Conservation (phyloP, 2,329 filamentous ascomycete genomes). For the Claviceps sp. region DNA sequence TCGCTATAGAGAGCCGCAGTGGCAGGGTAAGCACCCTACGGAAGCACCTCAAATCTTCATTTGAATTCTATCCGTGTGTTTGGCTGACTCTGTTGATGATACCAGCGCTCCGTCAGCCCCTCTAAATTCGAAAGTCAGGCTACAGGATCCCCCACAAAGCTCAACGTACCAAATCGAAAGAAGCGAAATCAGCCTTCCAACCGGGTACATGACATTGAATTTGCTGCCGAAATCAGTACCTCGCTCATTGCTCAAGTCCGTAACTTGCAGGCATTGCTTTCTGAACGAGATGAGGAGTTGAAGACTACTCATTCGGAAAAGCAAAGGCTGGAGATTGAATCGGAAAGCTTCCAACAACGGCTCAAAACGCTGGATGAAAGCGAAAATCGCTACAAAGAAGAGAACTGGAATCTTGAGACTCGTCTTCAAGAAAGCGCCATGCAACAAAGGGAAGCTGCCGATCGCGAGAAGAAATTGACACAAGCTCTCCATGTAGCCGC, state of each 20-base stretch:
- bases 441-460: conserved; percentile 59
- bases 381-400: conserved; percentile 92
- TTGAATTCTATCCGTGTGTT: not conserved
- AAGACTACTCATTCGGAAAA: conserved; percentile 63
- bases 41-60: not conserved
- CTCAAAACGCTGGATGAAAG: conserved; percentile 79
- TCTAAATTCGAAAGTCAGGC: conserved; percentile 75
- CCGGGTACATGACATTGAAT: conserved; percentile 89
- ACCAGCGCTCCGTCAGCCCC: conserved; percentile 55
- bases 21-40: conserved; percentile 32
- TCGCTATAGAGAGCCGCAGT: conserved; percentile 36
- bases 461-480: conserved; percentile 70
- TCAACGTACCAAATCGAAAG: conserved; percentile 75
- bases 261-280: conserved; percentile 70
- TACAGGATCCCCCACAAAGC: conserved; percentile 76
- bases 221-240: conserved; percentile 95
- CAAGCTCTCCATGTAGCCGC: conserved; percentile 57
- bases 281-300: conserved; percentile 77
- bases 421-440: conserved; percentile 73
- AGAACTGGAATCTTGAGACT: conserved; percentile 95
- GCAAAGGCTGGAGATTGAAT: conserved; percentile 68
- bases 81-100: conserved; percentile 2
- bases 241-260: conserved; percentile 89
- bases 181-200: conserved; percentile 80
- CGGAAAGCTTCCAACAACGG: conserved; percentile 65